Percentiles rank a stretch among this genome's conserved stretches.
Evolutionary conservation across 2,329 filamentous ascomycete genomes (phyloP).

Genomic region (Huntiella abstrusa): DNA sequence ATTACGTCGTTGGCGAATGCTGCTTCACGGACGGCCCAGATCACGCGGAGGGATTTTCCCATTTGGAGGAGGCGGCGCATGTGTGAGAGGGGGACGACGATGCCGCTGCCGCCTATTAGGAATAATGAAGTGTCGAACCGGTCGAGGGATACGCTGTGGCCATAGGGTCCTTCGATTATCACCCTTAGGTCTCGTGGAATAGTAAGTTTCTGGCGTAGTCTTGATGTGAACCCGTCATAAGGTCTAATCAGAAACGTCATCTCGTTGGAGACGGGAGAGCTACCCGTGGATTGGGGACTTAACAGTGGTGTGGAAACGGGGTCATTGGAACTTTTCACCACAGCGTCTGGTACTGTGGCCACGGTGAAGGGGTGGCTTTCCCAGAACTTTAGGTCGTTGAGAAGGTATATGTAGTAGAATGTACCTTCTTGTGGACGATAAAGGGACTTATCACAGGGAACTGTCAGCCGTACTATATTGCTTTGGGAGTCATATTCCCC

Average conservation of each 20-base stretch:
- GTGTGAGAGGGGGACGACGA: slow-evolving; percentile 25
- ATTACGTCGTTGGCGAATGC: slow-evolving; percentile 21
- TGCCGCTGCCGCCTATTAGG: slow-evolving; percentile 26
- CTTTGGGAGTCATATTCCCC: slow-evolving; percentile 20
- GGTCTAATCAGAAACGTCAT: slow-evolving; percentile 28
- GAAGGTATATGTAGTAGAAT: slow-evolving; percentile 27
- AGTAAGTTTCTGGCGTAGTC: slow-evolving; percentile 17
- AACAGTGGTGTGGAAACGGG: slow-evolving; percentile 18
- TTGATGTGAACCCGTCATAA: slow-evolving; percentile 25
- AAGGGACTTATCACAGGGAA: slow-evolving; percentile 19
- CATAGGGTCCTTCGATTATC: slow-evolving; percentile 28
- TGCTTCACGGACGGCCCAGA: slow-evolving; percentile 26
- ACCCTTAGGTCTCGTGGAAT: slow-evolving; percentile 17
- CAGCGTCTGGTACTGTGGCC: slow-evolving; percentile 15
- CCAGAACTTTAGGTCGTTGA: slow-evolving; percentile 24
- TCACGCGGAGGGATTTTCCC: slow-evolving; percentile 17
- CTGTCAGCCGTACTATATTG: slow-evolving; percentile 24
- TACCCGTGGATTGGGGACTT: slow-evolving; percentile 8
- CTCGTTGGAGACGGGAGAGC: slow-evolving; percentile 5
- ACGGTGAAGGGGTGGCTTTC: slow-evolving; percentile 33
- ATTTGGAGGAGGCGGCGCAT: slow-evolving; percentile 16
- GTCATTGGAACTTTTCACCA: slow-evolving; percentile 10
- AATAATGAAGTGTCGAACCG: slow-evolving; percentile 23
- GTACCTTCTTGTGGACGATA: slow-evolving; percentile 23
- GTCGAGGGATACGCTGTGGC: slow-evolving; percentile 21